Base-by-base conservation (phyloP, 2,329 filamentous ascomycete genomes). In the Westerdykella ornata region DNA sequence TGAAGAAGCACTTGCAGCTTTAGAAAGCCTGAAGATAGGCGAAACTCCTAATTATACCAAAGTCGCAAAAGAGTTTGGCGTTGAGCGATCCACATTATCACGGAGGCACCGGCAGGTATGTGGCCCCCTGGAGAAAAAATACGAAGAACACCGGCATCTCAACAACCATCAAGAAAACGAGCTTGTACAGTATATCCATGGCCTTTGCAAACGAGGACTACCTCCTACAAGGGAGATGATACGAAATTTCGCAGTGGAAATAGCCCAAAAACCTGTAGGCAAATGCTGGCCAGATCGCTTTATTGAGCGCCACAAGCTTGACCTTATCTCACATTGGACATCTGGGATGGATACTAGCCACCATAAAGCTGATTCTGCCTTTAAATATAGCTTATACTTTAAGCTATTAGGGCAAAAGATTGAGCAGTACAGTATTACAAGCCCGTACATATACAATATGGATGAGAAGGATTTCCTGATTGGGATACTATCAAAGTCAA, bases 311-410 rank as follows among this genome's bases (percentile, higher is more conserved):
- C 22, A 53, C 35, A 9, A 36, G 2, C 26, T 40, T 16, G 5
- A 38, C 16, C 43, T 57, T 20, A 43, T 41, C 15, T 45, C 41
- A 14, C 3, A 39, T 37, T 56, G 42, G 44, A 39, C 48, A 18
- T 36, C 45, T 18, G 18, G 39, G 9, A 44, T 57, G 2, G 49
- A 60, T 35, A 14, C 16, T 13, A 38, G 30, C 20, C 36, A 51
- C 17, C 33, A 56, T 16, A 45, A 49, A 30, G 54, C 48, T 43
- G 43, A 60, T 43, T 51, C 33, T 39, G 22, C 11, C 7, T 6
- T 28, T 16, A 47, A 52, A 40, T 56, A 54, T 38, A 41, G 22
- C 18, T 32, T 38, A 5, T 55, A 53, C 14, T 57, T 57, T 39
- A 30, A 32, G 13, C 30, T 32, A 5, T 16, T 32, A 12, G 4